A percentile compares a stretch with the other conserved stretches of the same genome.
Conservation (phyloP, 306 rosid species). For the Argentina anserina region DNA sequence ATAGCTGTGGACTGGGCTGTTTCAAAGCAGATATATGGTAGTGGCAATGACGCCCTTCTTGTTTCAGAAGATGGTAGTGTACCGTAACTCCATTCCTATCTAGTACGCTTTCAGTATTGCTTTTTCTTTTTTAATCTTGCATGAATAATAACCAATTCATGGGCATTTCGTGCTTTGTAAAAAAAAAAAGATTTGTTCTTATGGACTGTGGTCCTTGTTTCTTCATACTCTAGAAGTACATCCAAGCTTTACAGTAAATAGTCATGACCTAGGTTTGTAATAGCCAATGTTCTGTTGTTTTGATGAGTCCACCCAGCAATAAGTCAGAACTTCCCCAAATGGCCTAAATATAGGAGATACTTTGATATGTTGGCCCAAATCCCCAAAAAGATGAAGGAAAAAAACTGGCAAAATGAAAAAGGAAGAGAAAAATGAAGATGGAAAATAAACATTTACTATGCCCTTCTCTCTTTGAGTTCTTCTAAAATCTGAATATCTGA, state of each 20-base stretch:
- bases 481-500: neutral
- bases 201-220: neutral
- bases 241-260: neutral
- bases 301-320: neutral
- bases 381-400: neutral
- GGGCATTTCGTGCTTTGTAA: neutral
- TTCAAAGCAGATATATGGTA: slow-evolving; percentile 70
- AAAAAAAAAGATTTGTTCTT: neutral
- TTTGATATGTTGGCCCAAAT: neutral
- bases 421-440: neutral
- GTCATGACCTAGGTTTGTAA: neutral
- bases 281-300: neutral
- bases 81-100: neutral
- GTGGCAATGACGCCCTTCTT: slow-evolving; percentile 36
- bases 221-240: neutral
- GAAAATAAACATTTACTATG: neutral
- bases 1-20: slow-evolving; percentile 98
- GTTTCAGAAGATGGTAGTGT: slow-evolving; percentile 54
- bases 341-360: neutral
- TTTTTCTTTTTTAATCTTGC: neutral
- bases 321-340: neutral
- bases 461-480: neutral
- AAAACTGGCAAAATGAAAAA: neutral
- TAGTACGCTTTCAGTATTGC: neutral
- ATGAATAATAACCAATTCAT: neutral